Evolutionary conservation across 345 rosid species (phyloP).

Genomic region (Eucalyptus albens): DNA sequence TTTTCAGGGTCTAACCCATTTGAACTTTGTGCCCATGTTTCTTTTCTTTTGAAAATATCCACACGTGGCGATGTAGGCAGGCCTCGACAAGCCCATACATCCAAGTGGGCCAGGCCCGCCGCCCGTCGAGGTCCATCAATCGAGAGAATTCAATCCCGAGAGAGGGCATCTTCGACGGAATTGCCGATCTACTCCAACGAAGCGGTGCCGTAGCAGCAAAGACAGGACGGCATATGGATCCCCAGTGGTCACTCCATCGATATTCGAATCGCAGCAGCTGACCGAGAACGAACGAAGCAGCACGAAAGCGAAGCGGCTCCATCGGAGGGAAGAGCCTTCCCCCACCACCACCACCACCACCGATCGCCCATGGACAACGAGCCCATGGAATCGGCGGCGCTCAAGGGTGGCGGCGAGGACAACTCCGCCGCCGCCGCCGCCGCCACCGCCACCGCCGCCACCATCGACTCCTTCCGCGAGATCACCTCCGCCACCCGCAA

Average conservation of each 20-base stretch:
- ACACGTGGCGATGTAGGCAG: not conserved
- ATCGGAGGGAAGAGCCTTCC: not conserved
- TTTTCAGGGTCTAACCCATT: not conserved
- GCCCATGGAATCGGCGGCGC: not conserved
- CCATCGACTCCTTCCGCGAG: conserved; percentile 64
- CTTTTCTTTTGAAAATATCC: not conserved
- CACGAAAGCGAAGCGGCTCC: not conserved
- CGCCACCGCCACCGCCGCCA: conserved; percentile 1
- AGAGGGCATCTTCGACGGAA: too few species aligned
- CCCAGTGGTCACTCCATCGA: not conserved
- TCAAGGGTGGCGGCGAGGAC: conserved; percentile 6
- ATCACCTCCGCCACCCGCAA: conserved; percentile 74
- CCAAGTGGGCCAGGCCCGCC: not conserved
- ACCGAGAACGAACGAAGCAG: not conserved
- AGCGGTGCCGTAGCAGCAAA: not conserved
- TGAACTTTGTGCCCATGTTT: not conserved
- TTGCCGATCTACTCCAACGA: not conserved
- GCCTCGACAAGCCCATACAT: not conserved
- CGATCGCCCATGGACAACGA: conserved; percentile 12
- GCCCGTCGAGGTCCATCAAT: not conserved
- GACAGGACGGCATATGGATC: not conserved
- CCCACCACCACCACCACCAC: not conserved
- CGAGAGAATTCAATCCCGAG: not conserved
- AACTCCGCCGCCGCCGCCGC: conserved; percentile 9
- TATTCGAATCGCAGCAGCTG: not conserved